Evolutionary conservation across 306 rosid species (phyloP).

Genomic region (Acacia acuminata): DNA sequence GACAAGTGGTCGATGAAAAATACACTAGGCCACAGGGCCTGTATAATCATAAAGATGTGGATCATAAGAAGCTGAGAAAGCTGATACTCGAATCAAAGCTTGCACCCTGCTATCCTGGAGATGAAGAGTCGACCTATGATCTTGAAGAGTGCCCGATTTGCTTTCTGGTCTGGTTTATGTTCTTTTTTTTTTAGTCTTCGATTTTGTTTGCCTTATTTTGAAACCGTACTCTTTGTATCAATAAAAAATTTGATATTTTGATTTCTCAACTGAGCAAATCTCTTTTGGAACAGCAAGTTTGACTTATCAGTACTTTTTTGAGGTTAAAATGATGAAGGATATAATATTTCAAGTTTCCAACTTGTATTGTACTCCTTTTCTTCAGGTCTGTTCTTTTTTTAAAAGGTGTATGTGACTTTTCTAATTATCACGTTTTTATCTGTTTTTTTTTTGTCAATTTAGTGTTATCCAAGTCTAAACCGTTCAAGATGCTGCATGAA

Average conservation of each 20-base stretch:
- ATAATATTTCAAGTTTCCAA: not conserved
- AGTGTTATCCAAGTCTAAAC: conserved; percentile 98
- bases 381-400: not conserved
- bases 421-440: conserved; percentile 30
- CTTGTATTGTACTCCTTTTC: not conserved
- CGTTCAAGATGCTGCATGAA: conserved; percentile 98
- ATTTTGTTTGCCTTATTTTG: not conserved
- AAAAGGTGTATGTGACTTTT: conserved; percentile 22
- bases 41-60: conserved; percentile 95
- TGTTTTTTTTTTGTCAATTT: conserved; percentile 19
- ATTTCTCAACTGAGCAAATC: not conserved
- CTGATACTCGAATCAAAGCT: conserved; percentile 93
- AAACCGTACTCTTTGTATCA: not conserved
- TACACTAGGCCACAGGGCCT: conserved; percentile 96
- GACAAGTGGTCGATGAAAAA: conserved; percentile 91
- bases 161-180: conserved; percentile 74
- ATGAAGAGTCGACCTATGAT: conserved; percentile 64
- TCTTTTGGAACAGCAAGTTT: conserved; percentile 10
- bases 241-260: conserved; percentile 16
- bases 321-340: not conserved
- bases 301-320: not conserved
- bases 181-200: not conserved
- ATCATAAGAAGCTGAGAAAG: conserved; percentile 95
- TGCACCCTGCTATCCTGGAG: conserved; percentile 98
- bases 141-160: conserved; percentile 99